Evolutionary conservation across 768 basidiomycete genomes (phyloP).

Genomic region (Strobilomyces dryophilus): DNA sequence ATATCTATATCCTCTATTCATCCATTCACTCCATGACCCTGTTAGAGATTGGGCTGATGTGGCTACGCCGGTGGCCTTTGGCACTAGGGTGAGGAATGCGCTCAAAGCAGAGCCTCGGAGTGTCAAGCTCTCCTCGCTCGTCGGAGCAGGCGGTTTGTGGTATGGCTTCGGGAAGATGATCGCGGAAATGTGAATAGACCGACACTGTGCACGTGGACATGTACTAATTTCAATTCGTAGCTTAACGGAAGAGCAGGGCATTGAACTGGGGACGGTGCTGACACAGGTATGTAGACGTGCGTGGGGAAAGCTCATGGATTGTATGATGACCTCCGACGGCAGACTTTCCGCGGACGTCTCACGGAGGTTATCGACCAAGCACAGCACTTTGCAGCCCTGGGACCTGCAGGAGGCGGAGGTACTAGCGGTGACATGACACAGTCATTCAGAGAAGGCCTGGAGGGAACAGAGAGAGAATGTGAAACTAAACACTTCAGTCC

Average conservation of each 20-base stretch:
- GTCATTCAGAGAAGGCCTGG: conserved; percentile 85
- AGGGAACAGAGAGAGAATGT: conserved; percentile 91
- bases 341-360: conserved; percentile 77
- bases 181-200: conserved; percentile 64
- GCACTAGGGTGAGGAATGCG: conserved; percentile 74
- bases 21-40: conserved; percentile 1
- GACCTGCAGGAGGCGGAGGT: conserved; percentile 50
- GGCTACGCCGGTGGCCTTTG: conserved; percentile 76
- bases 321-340: conserved; percentile 4
- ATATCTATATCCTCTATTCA: not conserved
- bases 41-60: conserved; percentile 86
- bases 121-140: conserved; percentile 76
- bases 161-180: conserved; percentile 89
- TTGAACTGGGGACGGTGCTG: conserved; percentile 68
- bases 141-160: conserved; percentile 87
- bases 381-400: conserved; percentile 78
- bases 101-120: conserved; percentile 85
- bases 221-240: conserved; percentile 36
- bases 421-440: conserved; percentile 59
- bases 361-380: conserved; percentile 84
- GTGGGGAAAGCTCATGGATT: not conserved
- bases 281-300: conserved; percentile 46
- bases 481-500: conserved; percentile 30
- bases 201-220: not conserved
- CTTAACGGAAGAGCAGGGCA: conserved; percentile 69